phyloP scores from a whole-genome alignment of 345 rosid species.

The Eucalyptus sp. region DNA sequence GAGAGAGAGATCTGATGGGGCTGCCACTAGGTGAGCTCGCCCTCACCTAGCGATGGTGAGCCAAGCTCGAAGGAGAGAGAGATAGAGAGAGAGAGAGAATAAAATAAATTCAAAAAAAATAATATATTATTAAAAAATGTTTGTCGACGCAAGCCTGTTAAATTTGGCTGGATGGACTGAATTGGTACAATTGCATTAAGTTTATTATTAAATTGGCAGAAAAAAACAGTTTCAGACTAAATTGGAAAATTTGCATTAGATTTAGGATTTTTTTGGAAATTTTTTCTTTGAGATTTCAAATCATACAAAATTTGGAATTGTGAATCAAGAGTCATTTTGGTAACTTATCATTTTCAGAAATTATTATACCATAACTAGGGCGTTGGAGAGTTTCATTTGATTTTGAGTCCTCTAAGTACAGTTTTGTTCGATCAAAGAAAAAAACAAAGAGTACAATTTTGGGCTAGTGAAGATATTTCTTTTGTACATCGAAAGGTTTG shows the following conservation, averaged over 20 bases:
- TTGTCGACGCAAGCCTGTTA: rapidly evolving
- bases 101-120: no score
- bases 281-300: not conserved
- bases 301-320: not conserved
- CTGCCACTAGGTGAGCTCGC: no score
- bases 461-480: not conserved
- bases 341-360: not conserved
- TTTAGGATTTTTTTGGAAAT: not conserved
- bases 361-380: not conserved
- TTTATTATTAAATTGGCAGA: no score
- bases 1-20: no score
- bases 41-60: no score
- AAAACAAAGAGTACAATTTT: not conserved
- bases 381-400: not conserved
- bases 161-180: no score
- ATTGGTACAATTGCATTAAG: no score
- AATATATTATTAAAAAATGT: no score
- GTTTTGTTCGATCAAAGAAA: not conserved
- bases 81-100: no score
- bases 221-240: rapidly evolving
- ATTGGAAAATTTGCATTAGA: not conserved
- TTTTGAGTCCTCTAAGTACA: not conserved
- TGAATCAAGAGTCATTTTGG: not conserved
- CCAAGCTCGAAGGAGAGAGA: no score
- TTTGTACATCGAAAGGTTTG: not conserved